phyloP scores from a whole-genome alignment of 257 asterid species.

The Cynanchum wilfordii region DNA sequence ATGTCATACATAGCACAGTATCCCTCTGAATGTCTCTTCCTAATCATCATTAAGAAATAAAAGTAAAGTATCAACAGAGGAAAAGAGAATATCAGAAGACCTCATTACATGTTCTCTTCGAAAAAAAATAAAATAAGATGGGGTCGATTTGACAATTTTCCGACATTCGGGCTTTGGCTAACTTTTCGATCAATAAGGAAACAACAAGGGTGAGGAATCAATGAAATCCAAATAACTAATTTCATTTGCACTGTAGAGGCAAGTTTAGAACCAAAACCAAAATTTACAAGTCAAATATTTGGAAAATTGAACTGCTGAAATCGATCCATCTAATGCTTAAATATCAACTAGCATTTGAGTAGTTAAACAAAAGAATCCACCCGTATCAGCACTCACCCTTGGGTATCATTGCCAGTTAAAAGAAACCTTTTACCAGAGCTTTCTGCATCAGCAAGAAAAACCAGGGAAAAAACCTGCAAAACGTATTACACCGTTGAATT shows the following conservation, averaged over 20 bases:
- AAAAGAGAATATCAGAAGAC: not conserved
- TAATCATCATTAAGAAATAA: conserved; percentile 21
- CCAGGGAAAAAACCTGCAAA: conserved; percentile 43
- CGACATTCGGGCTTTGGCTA: not conserved
- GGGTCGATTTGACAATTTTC: not conserved
- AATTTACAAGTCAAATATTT: not conserved
- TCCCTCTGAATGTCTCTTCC: conserved; percentile 61
- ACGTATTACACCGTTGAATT: not conserved
- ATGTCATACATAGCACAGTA: conserved; percentile 89
- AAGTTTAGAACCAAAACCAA: not conserved
- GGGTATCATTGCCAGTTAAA: conserved; percentile 37
- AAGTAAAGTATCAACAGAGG: not conserved
- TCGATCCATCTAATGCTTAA: not conserved
- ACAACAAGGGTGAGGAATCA: not conserved
- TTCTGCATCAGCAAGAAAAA: conserved; percentile 35
- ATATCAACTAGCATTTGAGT: not conserved
- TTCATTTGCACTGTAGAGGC: not conserved
- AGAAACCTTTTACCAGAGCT: too few relatives aligned
- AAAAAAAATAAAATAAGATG: too few relatives aligned
- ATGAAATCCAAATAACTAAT: not conserved
- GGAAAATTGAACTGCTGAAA: not conserved
- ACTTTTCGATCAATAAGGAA: not conserved
- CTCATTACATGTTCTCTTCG: too few relatives aligned
- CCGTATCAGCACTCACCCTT: conserved; percentile 32
- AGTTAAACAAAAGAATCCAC: not conserved